Evolutionary conservation across 2,329 filamentous ascomycete species (phyloP).

Genomic region (Cladophialophora psammophila): DNA sequence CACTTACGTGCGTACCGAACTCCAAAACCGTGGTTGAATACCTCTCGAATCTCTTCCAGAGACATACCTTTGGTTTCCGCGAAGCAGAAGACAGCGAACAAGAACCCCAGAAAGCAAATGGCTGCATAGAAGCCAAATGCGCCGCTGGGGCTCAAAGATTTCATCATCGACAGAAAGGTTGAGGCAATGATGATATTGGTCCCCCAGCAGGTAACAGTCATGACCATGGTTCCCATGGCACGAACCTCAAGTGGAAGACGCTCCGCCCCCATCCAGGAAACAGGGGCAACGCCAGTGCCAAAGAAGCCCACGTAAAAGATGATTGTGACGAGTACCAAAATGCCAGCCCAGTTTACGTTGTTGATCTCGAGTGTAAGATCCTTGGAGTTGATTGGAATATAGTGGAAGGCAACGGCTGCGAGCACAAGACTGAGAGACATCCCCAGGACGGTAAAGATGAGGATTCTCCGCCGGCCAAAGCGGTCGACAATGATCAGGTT

Average conservation of each 20-base stretch:
- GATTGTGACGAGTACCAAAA: conserved; percentile 74
- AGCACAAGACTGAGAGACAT: conserved; percentile 78
- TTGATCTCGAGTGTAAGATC: conserved; percentile 31
- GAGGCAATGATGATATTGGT: conserved; percentile 85
- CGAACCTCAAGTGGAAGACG: conserved; percentile 76
- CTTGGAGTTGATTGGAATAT: conserved; percentile 53
- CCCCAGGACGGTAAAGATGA: conserved; percentile 81
- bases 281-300: conserved; percentile 85
- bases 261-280: conserved; percentile 95
- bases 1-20: conserved; percentile 57
- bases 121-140: conserved; percentile 80
- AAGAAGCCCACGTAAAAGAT: conserved; percentile 86
- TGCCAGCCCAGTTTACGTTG: conserved; percentile 44
- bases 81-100: conserved; percentile 74
- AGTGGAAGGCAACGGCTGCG: conserved; percentile 75
- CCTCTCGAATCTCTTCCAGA: conserved; percentile 77
- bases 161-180: conserved; percentile 88
- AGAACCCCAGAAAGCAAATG: conserved; percentile 73
- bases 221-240: conserved; percentile 66
- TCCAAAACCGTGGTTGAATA: conserved; percentile 77
- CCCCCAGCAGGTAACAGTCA: conserved; percentile 78
- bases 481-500: conserved; percentile 70
- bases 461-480: conserved; percentile 77
- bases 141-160: conserved; percentile 71
- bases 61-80: conserved; percentile 84